phyloP scores from a whole-genome alignment of 441 rosid genomes.

The Brassica balearica region DNA sequence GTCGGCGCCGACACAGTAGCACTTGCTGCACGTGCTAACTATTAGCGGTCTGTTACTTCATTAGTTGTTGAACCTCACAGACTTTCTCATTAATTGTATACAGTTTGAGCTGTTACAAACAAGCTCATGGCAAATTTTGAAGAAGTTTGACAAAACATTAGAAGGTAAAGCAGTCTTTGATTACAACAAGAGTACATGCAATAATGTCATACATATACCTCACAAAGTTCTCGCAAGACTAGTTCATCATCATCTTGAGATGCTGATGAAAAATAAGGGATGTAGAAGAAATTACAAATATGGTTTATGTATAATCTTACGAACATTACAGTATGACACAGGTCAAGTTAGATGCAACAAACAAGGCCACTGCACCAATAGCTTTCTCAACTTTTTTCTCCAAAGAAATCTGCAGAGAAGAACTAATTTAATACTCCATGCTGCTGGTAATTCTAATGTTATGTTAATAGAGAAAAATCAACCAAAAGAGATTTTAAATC shows the following conservation, averaged over 20 bases:
- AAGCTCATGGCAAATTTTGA: not conserved
- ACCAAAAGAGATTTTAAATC: not conserved
- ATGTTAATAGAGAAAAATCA: not conserved
- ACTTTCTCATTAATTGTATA: not conserved
- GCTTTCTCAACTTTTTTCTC: conserved; percentile 9
- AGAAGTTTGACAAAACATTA: not conserved
- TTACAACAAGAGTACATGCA: not conserved
- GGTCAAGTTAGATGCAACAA: conserved; percentile 2
- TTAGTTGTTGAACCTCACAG: not conserved
- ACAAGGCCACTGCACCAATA: conserved; percentile 13
- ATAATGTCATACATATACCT: conserved; percentile 6
- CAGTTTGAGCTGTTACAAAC: not conserved
- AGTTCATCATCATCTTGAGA: conserved; percentile 9
- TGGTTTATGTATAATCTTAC: not conserved
- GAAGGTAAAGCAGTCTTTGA: not conserved
- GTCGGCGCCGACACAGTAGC: conserved; percentile 7
- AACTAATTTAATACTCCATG: not conserved
- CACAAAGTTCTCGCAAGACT: conserved; percentile 13
- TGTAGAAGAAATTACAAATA: conserved; percentile 15
- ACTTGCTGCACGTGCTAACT: not conserved
- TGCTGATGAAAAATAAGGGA: not conserved
- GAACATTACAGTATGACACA: conserved; percentile 15
- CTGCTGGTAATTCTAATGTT: conserved; percentile 1
- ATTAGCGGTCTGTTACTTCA: not conserved
- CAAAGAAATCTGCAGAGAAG: conserved; percentile 33